Evolutionary conservation across 2,329 filamentous ascomycete species (phyloP).

Genomic region (Fusarium miscanthi): DNA sequence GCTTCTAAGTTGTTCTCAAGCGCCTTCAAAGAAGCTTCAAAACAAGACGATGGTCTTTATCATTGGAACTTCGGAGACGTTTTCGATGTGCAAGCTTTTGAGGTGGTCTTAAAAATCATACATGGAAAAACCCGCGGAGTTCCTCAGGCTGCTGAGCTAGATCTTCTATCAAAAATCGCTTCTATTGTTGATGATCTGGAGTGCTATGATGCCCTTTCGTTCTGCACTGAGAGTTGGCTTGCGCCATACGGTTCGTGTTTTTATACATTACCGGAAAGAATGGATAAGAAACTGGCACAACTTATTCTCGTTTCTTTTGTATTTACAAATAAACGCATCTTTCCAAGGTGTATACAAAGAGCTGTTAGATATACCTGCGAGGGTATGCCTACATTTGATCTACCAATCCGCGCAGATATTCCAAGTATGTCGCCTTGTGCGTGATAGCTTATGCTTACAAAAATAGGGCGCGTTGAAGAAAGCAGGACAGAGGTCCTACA

Average conservation of each 20-base stretch:
- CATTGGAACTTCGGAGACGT: background rate
- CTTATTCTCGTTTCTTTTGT: background rate
- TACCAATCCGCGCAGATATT: background rate
- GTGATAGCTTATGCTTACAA: background rate
- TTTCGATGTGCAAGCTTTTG: background rate
- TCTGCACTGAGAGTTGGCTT: background rate
- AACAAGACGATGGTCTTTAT: background rate
- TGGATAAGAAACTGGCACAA: background rate
- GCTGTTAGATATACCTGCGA: background rate
- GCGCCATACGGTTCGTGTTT: accelerated
- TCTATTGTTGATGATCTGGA: background rate
- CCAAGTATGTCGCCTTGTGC: background rate
- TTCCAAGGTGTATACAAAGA: accelerated
- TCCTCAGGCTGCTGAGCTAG: accelerated
- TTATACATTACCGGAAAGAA: accelerated
- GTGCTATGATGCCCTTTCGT: background rate
- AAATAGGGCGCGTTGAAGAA: background rate
- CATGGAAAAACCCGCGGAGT: background rate
- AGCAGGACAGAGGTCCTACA: accelerated
- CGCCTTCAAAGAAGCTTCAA: background rate
- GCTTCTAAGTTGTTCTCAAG: background rate
- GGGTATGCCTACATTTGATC: background rate
- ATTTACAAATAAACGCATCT: accelerated
- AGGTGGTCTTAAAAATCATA: background rate
- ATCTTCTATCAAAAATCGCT: background rate